These are phyloP conservation scores for peach (Prunus persica) DNA, from an alignment of 306 rosid genomes.

Conservation along the genomic window Prunus_persica_NCBIv2 NC_034010.1:26270001-26270500, in stretches of 20 bases:
- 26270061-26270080: constrained; percentile 53
- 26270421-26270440: not conserved
- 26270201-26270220: constrained; percentile 57
- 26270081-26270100: constrained; percentile 30
- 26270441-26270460: not conserved
- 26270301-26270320: not conserved
- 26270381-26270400: not conserved
- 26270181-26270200: constrained; percentile 49
- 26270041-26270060: constrained; percentile 55
- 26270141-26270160: constrained; percentile 56
- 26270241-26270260: constrained; percentile 54
- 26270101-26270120: constrained; percentile 48
- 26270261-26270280: constrained; percentile 46
- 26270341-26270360: not conserved
- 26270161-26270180: constrained; percentile 61
- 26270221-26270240: constrained; percentile 83
- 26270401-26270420: not conserved
- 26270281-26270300: constrained; percentile 23
- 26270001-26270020: constrained; percentile 53
- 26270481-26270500: not conserved
- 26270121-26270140: constrained; percentile 82
- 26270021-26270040: constrained; percentile 53
- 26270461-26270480: not conserved
- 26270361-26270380: not conserved
- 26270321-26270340: constrained; percentile 5